Base-by-base conservation (phyloP, 2,329 filamentous ascomycete genomes). In the Passalora sequoiae region DNA sequence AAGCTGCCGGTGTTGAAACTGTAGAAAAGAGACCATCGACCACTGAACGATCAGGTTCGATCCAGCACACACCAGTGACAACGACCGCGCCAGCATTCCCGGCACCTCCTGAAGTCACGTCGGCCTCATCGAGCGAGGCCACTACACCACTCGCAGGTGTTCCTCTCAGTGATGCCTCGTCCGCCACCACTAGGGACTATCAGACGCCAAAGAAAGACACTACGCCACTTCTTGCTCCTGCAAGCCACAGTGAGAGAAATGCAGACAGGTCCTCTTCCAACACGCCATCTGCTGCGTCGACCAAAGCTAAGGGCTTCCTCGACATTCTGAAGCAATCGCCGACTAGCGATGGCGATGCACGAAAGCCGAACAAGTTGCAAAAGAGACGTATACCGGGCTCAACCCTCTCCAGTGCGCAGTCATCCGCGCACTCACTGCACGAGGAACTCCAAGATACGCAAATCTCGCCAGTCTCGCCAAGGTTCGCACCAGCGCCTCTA, bases 321-420 rank as follows among this genome's bases (percentile, higher is more conserved):
- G 78, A 71, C 57, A 69, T 94, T 27, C 84, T 94, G 59, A 77
- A 84, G 57, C 77, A 83, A 51, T 83, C 84, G 2, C 80, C 83
- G 1, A 74, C 75, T 10, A 73, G 69, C 19, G 66, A 70, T n/a
- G 60, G 60, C 6, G 65, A 70, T 9, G 61, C 60, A 5, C 78
- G 86, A 33, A 84, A 83, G 61, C 87, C 89, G 0, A 96, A 95
- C 60, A 95, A 96, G 66, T 71, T 98, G 39, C 85, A 84, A 65
- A 97, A 97, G 72, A 95, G 87, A 66, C 76, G 82, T n/a, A 71
- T 85, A 43, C 83, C 86, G 0, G 83, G 81, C 30, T 87, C 86
- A 59, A 69, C 84, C 16, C 89, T 88, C 55, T 83, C 83, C 15
- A 96, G 91, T 61, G 89, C 91, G 0, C 89, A 95, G 52, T 96